Evolutionary conservation across 768 basidiomycete genomes (phyloP), one percentile per base, ranked within the genome.

Genomic region (Daedaleopsis nitida): DNA sequence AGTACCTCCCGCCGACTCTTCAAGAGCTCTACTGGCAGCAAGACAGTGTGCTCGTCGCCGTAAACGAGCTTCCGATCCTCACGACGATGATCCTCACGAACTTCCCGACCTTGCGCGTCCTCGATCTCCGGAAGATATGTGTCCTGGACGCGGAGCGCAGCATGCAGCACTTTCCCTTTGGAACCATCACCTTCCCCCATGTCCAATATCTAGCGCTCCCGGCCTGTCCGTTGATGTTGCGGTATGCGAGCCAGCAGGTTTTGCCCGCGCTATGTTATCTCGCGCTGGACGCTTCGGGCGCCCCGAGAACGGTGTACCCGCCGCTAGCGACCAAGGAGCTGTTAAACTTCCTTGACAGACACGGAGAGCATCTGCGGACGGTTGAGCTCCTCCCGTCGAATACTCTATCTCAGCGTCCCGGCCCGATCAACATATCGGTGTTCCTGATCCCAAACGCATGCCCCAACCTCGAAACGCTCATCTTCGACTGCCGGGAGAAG

Each of bases 1-100:
- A 64, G 51, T 67, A 81, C 53, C 77, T 80, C 64, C 78, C 78
- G 8, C 68, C 69, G 19, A 73, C 75, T 24, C 70, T 86, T 52
- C 73, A 77, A 59, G 77, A 76, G 37, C 62, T 86, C 12, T 77
- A 72, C 58, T 84, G 84, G 83, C 75, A 76, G 64, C 79, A 73
- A 52, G 62, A 61, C 48, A 65, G 47, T 53, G 55, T 63, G 8
- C 23, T 62, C 35, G 56, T 57, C 19, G 60, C 54, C 51, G 58
- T 59, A 45, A 59, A 70, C 56, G 60, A 48, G 68, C 69, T 38
- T 61, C 66, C 62, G 1, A 60, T 72, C 47, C 66, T 76, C 16
- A 71, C 73, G n/a, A 66, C 70, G 32, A 80, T 80, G 54, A 62
- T 83, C 11, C 72, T 69, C 11, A 72, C 79, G 27, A 62, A 62